Base-by-base conservation (phyloP, 2,329 filamentous ascomycete species). In the Polychaeton citri region DNA sequence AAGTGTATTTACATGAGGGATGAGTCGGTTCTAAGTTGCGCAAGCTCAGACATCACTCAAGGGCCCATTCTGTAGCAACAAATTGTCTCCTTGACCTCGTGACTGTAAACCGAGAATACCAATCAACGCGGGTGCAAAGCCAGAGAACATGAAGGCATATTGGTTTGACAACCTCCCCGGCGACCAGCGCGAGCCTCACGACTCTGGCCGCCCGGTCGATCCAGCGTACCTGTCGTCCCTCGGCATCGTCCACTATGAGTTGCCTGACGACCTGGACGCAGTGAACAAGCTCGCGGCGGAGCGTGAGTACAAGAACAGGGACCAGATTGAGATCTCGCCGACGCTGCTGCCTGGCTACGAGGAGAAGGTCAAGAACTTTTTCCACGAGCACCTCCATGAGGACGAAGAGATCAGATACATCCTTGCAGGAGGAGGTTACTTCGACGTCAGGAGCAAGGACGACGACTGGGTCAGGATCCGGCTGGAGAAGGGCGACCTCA, bases 341-440 rank as follows among this genome's bases (percentile, higher is more conserved):
- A 68, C 77, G 44, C 80, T 76, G 44, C 85, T 96, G 79, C 81
- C 74, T 26, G 63, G 76, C 31, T 98, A 96, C 65, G 88, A 98
- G 62, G 74, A 81, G 44, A 96, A 96, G 62, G 85, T 98, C 43
- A 87, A 85, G 65, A 75, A 63, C 47, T 98, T 98, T 67, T 98
- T 96, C 66, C 60, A 81, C 50, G 90, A 98, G 69, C 90, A 98
- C 59, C 61, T 98, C 51, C 90, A 98, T 57, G 90, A 98, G 65
- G 90, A 98, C 49, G 90, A 98, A 65, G 90, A 98, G 70, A 98
- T 98, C 47, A 71, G 90, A 33, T 98, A 95, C 54, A 87, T 98
- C 47, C 69, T 85, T 20, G 87, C 80, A 42, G 90, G 90, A 0
- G 72, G 74, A 37, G 90, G 90, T 0, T 98, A 81, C 60, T 98